phyloP scores from a whole-genome alignment of 2,329 filamentous ascomycete genomes.

The Colletotrichum spaethianum region DNA sequence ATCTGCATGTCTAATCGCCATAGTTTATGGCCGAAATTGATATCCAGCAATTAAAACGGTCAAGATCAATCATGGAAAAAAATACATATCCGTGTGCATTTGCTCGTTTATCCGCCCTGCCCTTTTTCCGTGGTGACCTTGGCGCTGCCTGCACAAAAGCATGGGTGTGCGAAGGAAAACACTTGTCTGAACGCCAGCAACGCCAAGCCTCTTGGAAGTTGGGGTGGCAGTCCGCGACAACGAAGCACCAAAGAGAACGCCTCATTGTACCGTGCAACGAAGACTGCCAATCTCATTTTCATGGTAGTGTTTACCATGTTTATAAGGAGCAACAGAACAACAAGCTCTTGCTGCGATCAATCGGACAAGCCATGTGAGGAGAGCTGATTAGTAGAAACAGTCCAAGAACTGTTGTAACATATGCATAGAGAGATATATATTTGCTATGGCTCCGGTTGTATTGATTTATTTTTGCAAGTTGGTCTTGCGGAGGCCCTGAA shows the following conservation, averaged over 20 bases:
- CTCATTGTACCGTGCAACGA: background rate
- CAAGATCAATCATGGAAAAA: background rate
- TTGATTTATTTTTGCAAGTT: background rate
- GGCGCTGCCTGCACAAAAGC: slow-evolving; percentile 16
- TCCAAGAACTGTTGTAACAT: background rate
- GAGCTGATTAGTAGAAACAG: background rate
- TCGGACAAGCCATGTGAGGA: background rate
- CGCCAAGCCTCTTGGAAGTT: slow-evolving; percentile 25
- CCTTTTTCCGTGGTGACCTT: slow-evolving; percentile 31
- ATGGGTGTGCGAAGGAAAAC: slow-evolving; percentile 14
- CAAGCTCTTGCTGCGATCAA: background rate
- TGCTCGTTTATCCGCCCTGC: slow-evolving; percentile 12
- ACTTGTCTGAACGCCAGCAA: slow-evolving; percentile 12
- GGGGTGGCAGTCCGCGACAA: slow-evolving; percentile 23
- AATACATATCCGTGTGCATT: slow-evolving; percentile 4
- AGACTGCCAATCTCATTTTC: background rate
- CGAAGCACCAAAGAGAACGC: slow-evolving; percentile 5
- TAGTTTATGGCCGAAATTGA: slow-evolving; percentile 18
- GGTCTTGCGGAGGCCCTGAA: background rate
- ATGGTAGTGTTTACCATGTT: background rate
- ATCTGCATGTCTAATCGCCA: background rate
- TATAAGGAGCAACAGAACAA: background rate
- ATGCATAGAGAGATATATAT: background rate
- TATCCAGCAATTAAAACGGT: slow-evolving; percentile 4
- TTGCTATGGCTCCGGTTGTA: background rate